Base-by-base conservation (phyloP, 179 eudicot genomes). In the Amaranthus tricolor region DNA sequence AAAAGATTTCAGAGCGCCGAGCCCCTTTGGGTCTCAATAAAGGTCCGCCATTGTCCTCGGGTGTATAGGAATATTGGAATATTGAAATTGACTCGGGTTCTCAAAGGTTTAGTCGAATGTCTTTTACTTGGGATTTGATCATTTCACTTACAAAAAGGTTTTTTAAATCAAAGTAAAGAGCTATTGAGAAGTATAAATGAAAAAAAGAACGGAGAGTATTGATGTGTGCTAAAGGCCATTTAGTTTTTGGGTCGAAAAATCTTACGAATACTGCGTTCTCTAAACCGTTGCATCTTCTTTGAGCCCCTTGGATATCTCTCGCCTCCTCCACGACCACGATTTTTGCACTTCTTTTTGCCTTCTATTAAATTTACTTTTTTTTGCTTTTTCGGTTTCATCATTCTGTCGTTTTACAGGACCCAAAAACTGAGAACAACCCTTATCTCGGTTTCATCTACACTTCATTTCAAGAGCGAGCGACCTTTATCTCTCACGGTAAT, bases 391-490 rank as follows among this genome's bases (percentile, higher is more conserved):
- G 40, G 70, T 64, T 64, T 79, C 57, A 66, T 52, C 31, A 20
- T 21, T 60, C 74, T 78, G 72, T 61, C 21, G 14, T 74, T 40
- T 3, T 73, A 52, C 81, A 85, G 88, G 88, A 85, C 67, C 88
- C 88, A 13, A 69, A 62, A 66, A 80, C 84, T 7, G 88, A 85
- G 63, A 85, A 85, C 77, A 85, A 80, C 49, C 88, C 88, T 0
- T 85, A 85, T 76, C 88, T 85, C 15, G 85, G 88, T 62, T 85
- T 74, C 82, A 85, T 85, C 62, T 85, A 85, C 77, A 82, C 88
- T 60, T 85, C 88, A 43, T 85, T 85, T 82, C 88, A 85, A 76
- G 88, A 85, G 67, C 72, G 88, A 74, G 88, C 88, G 31, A 85
- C 88, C 78, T 85, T 85, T 79, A 76, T 85, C 66, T 82, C 88